phyloP scores from a whole-genome alignment of 192 early-diverging fungal species.

The Radiomyces spectabilis region DNA sequence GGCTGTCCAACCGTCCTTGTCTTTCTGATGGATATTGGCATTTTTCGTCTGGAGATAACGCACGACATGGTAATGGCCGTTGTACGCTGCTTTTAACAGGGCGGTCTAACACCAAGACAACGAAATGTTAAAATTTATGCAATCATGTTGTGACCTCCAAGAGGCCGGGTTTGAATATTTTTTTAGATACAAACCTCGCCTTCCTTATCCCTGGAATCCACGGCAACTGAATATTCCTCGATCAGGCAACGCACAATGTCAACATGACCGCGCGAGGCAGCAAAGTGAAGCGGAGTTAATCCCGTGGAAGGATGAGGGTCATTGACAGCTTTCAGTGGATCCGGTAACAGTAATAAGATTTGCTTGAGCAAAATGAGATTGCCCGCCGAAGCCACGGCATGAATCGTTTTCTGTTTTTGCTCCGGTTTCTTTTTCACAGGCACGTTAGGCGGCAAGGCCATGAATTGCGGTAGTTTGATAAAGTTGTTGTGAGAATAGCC shows the following conservation, averaged over 20 bases:
- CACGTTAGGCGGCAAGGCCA: constrained; percentile 9
- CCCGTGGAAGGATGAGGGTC: constrained; percentile 44
- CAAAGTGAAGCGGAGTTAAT: constrained; percentile 53
- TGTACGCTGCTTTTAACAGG: constrained; percentile 63
- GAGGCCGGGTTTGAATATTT: not conserved
- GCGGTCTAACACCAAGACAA: constrained; percentile 52
- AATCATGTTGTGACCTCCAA: not conserved
- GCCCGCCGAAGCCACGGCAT: constrained; percentile 21
- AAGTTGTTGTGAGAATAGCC: constrained; percentile 42
- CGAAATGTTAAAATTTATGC: too few relatives aligned
- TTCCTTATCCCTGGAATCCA: constrained; percentile 57
- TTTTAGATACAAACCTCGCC: constrained; percentile 47
- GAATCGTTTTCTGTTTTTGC: constrained; percentile 6
- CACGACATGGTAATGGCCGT: constrained; percentile 54
- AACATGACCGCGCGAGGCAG: constrained; percentile 50
- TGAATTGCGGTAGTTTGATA: constrained; percentile 31
- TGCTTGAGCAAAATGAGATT: constrained; percentile 32
- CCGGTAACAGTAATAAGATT: constrained; percentile 23
- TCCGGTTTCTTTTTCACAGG: constrained; percentile 1
- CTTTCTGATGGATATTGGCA: constrained; percentile 56
- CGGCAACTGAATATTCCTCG: constrained; percentile 46
- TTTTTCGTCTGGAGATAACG: constrained; percentile 44
- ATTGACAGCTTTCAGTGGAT: constrained; percentile 37
- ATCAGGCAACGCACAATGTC: constrained; percentile 48
- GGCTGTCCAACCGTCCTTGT: constrained; percentile 76